Percentiles rank a stretch among this genome's conserved stretches.
These are phyloP conservation scores for Chaetomium cochliodes DNA, from an alignment of 495 filamentous ascomycete genomes.

Conservation along the genomic window DNA sequence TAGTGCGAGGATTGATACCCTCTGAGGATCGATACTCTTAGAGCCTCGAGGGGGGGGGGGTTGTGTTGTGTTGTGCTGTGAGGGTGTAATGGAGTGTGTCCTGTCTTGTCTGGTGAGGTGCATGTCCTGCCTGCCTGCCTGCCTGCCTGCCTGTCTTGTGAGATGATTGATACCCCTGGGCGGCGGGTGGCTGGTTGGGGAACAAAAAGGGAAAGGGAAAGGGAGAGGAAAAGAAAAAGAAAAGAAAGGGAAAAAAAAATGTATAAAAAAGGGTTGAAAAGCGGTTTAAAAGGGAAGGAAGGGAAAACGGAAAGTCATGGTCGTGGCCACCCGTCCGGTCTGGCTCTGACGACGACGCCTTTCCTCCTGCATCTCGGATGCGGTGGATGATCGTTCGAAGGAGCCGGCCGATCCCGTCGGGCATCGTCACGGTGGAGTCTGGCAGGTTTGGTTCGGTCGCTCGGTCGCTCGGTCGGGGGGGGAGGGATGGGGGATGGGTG, in stretches of 20 bases:
- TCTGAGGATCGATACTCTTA: constrained; percentile 30
- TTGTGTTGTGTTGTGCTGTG: too few species aligned
- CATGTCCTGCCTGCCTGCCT: too few species aligned
- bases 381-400: background rate
- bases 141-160: constrained; percentile 53
- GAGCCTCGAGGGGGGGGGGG: too few species aligned
- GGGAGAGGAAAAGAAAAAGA: background rate
- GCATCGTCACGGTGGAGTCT: constrained; percentile 1
- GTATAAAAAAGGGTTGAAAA: background rate
- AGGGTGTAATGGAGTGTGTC: too few species aligned
- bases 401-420: too few species aligned
- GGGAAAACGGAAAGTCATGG: too few species aligned
- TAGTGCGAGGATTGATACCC: constrained; percentile 46
- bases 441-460: background rate
- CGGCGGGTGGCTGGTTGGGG: too few species aligned
- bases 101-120: too few species aligned
- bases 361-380: too few species aligned
- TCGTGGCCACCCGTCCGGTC: too few species aligned
- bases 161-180: constrained; percentile 40
- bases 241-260: background rate
- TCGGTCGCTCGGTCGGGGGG: background rate
- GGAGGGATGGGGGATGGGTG: too few species aligned
- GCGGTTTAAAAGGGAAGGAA: background rate
- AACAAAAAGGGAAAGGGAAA: background rate
- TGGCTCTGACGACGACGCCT: too few species aligned